These are phyloP conservation scores for Mucor saturninus DNA, from an alignment of 371 early-diverging fungal genomes.

Conservation along the genomic window DNA sequence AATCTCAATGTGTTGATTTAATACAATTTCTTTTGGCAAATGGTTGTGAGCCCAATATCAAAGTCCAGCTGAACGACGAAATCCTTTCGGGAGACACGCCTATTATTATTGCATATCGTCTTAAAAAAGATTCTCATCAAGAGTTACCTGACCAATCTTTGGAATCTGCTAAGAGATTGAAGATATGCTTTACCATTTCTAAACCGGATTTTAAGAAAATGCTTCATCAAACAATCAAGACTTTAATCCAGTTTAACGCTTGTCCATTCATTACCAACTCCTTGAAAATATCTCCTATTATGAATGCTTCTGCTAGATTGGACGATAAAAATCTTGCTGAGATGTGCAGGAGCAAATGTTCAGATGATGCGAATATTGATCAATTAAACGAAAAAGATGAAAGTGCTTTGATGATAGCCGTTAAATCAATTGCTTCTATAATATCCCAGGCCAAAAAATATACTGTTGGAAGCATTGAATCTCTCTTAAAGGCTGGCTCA, in stretches of 20 bases:
- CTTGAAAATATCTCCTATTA: constrained; percentile 31
- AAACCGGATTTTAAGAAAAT: constrained; percentile 34
- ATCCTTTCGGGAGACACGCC: constrained; percentile 22
- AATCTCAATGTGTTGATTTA: constrained; percentile 32
- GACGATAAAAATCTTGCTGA: constrained; percentile 10
- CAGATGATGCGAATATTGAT: constrained; percentile 25
- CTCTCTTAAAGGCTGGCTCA: constrained; percentile 27
- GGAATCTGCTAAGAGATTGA: constrained; percentile 23
- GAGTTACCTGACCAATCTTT: constrained; percentile 19
- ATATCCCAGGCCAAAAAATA: not conserved
- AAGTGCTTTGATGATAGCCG: constrained; percentile 40
- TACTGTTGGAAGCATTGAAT: constrained; percentile 3
- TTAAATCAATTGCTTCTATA: constrained; percentile 16
- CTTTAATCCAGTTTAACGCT: constrained; percentile 36
- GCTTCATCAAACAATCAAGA: constrained; percentile 23
- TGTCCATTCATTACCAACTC: constrained; percentile 39
- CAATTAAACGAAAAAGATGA: constrained; percentile 11
- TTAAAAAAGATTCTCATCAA: constrained; percentile 14
- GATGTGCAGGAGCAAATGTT: constrained; percentile 11
- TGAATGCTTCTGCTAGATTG: constrained; percentile 21
- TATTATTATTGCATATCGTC: constrained; percentile 29
- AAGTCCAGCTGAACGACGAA: constrained; percentile 15
- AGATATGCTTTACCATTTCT: constrained; percentile 29
- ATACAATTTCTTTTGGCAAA: constrained; percentile 35
- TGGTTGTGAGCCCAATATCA: constrained; percentile 39